Conservation (phyloP, 192 early-diverging fungal genomes). For the Gonapodya prolifera region DNA sequence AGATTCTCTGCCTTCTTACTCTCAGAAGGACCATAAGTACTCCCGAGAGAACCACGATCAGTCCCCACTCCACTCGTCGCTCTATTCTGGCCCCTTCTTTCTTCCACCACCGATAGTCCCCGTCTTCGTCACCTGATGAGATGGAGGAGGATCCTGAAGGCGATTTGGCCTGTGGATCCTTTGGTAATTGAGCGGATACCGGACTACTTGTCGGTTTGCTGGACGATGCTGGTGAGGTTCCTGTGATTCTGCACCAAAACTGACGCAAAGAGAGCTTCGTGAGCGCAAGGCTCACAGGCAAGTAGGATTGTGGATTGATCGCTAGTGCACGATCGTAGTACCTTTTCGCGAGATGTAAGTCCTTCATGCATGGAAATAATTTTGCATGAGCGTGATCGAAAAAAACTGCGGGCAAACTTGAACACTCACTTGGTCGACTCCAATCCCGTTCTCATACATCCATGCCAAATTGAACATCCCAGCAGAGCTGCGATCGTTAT, state of each 20-base stretch:
- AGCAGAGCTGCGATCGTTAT: slow-evolving; percentile 54
- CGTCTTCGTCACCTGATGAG: neutral
- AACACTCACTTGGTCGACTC: slow-evolving; percentile 48
- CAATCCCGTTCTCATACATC: slow-evolving; percentile 92
- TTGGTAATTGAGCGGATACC: neutral
- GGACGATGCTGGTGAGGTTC: slow-evolving; percentile 16
- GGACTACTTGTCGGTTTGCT: neutral
- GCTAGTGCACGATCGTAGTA: slow-evolving; percentile 74
- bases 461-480: slow-evolving; percentile 96
- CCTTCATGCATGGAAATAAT: slow-evolving; percentile 24
- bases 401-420: neutral
- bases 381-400: neutral
- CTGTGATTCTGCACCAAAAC: slow-evolving; percentile 45
- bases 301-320: slow-evolving; percentile 63
- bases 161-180: too few species aligned
- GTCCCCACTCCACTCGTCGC: neutral
- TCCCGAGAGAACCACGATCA: neutral
- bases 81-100: neutral
- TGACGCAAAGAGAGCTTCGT: slow-evolving; percentile 51
- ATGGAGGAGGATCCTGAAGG: neutral
- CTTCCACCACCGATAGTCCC: neutral
- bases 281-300: slow-evolving; percentile 67
- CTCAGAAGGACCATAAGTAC: neutral
- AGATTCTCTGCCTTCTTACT: neutral
- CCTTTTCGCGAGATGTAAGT: slow-evolving; percentile 86